Conservation (phyloP, 495 filamentous ascomycete genomes). For the Penicillium pancosmium region DNA sequence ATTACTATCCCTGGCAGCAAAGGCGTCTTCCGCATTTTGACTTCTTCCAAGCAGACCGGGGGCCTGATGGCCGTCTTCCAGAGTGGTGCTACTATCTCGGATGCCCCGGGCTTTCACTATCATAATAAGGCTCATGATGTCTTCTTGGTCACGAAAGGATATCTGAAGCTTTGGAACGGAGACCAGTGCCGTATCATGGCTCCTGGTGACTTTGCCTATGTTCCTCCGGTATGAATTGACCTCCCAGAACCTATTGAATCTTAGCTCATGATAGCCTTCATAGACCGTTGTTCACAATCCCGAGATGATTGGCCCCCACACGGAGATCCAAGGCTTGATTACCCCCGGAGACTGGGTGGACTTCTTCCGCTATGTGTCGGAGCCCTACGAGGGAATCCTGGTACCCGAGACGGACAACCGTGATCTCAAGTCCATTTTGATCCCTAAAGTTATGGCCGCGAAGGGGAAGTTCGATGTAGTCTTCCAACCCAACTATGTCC, state of each 20-base stretch:
- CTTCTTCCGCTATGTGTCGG: slow-evolving; percentile 53
- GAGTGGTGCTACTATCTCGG: slow-evolving; percentile 44
- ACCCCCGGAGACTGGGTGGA: slow-evolving; percentile 57
- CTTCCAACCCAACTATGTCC: slow-evolving; percentile 44
- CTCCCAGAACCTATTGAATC: not conserved
- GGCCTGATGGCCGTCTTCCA: slow-evolving; percentile 50
- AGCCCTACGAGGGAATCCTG: slow-evolving; percentile 51
- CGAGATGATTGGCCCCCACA: slow-evolving; percentile 45
- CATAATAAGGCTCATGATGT: slow-evolving; percentile 53
- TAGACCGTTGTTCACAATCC: slow-evolving; percentile 47
- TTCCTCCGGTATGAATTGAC: slow-evolving; percentile 43
- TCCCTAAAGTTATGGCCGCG: slow-evolving; percentile 55
- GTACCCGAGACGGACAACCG: slow-evolving; percentile 50
- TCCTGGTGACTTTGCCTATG: slow-evolving; percentile 52
- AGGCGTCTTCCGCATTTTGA: slow-evolving; percentile 46
- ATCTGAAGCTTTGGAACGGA: slow-evolving; percentile 50
- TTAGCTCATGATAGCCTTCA: not conserved
- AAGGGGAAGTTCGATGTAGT: slow-evolving; percentile 53
- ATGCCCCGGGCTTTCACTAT: slow-evolving; percentile 51
- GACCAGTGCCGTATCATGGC: slow-evolving; percentile 47
- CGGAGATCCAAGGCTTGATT: slow-evolving; percentile 47
- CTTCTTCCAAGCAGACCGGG: slow-evolving; percentile 48
- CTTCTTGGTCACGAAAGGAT: slow-evolving; percentile 50
- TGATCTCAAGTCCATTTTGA: slow-evolving; percentile 42
- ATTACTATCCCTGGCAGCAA: slow-evolving; percentile 50